Evolutionary conservation across 2,329 filamentous ascomycete genomes (phyloP).

Genomic region (Monosporascus sp.): DNA sequence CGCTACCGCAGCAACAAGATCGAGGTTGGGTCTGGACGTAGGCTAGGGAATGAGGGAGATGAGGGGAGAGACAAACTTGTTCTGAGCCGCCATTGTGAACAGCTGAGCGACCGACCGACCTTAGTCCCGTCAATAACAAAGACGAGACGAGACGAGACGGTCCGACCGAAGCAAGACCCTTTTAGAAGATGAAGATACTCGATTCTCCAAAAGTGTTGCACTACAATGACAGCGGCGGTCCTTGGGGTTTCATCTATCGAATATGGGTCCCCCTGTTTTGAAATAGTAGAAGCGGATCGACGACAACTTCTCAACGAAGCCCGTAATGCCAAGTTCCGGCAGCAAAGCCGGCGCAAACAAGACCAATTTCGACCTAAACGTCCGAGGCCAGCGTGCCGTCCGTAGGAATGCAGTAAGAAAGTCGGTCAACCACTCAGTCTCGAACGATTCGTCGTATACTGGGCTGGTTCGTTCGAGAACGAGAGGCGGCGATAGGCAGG

Average conservation of each 20-base stretch:
- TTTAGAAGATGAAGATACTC: neutral
- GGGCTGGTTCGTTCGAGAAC: neutral
- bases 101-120: neutral
- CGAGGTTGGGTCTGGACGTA: neutral
- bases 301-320: neutral
- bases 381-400: neutral
- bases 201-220: neutral
- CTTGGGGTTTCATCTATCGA: neutral
- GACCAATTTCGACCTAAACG: neutral
- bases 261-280: neutral
- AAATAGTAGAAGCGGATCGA: neutral
- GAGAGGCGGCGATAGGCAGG: neutral
- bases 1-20: constrained; percentile 5
- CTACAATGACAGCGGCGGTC: neutral
- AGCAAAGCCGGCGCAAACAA: neutral
- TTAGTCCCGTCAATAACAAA: neutral
- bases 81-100: constrained; percentile 29
- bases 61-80: constrained; percentile 23
- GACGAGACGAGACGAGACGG: neutral
- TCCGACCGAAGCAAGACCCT: neutral
- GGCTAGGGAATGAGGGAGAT: neutral
- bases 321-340: neutral
- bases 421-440: neutral
- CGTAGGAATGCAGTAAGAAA: neutral
- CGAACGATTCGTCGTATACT: neutral